Evolutionary conservation across 768 basidiomycete species (phyloP), one percentile per base, ranked within the genome.

Genomic region (Boletus patriciae): DNA sequence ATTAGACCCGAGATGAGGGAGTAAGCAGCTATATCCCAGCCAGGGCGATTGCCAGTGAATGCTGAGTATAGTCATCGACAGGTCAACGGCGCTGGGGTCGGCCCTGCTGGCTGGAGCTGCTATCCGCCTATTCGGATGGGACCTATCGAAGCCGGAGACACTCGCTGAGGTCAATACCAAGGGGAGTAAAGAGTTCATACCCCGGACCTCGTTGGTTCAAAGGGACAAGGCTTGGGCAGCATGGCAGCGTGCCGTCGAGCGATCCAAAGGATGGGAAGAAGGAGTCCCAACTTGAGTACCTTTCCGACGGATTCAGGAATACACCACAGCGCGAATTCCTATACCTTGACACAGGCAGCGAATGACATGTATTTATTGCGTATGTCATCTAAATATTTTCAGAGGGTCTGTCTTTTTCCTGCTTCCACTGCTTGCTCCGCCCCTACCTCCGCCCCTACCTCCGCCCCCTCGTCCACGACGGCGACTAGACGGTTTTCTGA

Each of bases 1-100:
- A 77, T 95, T 56, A 80, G 97, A 52, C 97, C 96, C 12, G 87
- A 92, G 68, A 99, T 99, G 97, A 78, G 96, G 70, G 97, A 99
- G 92, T 92, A 68, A 60, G 90, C 82, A 9, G 44, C 47, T 36
- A 40, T 12, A 13, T 25, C 1, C 25, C 27, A 58, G 16, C 43
- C 16, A 15, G 41, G 5, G n/a, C 43, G 0, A 38, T 23, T 46
- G n/a, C n/a, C 23, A 47, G 43, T 23, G n/a, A n/a, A n/a, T n/a
- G 1, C 11, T 33, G 10, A 43, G 33, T n/a, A 36, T 44, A 3
- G 7, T 11, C 27, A 18, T 29, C 38, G 50, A n/a, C 62, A 93
- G 91, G 72, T 95, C 92, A 3, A 99, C 97, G 16, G 97, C 97
- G 3, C 80, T 99, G 47, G 97, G 97, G 19, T 92, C 94, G 10